Conservation (phyloP, 2,329 filamentous ascomycete species). For the Apiospora malaysiana region DNA sequence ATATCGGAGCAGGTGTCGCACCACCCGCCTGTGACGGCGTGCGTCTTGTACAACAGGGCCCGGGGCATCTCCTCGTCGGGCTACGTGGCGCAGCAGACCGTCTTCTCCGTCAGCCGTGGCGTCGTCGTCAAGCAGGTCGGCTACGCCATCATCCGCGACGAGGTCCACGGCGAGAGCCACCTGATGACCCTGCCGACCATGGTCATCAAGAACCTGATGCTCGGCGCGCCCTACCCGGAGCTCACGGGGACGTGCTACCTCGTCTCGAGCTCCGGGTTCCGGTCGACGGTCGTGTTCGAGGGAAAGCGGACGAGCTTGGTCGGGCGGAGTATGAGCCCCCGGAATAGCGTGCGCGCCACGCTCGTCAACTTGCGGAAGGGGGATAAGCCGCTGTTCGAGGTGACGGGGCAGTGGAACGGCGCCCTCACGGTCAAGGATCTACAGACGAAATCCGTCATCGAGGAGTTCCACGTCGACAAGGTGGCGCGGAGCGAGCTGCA, state of each 20-base stretch:
- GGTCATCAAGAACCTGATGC: constrained; percentile 22
- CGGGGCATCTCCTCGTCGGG: constrained; percentile 27
- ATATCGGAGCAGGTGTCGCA: constrained; percentile 39
- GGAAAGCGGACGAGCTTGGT: background rate
- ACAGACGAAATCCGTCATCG: constrained; percentile 22
- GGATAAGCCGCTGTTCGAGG: constrained; percentile 34
- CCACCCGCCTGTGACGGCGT: constrained; percentile 38
- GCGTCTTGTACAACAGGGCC: constrained; percentile 32
- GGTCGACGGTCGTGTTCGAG: constrained; percentile 20
- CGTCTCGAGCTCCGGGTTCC: constrained; percentile 21
- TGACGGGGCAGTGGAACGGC: constrained; percentile 36
- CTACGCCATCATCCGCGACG: constrained; percentile 23
- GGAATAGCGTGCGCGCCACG: constrained; percentile 34
- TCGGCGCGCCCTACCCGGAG: constrained; percentile 23
- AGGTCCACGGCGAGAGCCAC: constrained; percentile 25
- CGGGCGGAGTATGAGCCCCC: constrained; percentile 20
- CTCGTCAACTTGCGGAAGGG: constrained; percentile 28
- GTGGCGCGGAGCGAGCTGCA: constrained; percentile 27
- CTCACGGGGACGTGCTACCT: constrained; percentile 22
- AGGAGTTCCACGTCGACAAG: constrained; percentile 31
- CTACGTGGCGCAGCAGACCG: constrained; percentile 20
- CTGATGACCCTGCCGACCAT: constrained; percentile 21
- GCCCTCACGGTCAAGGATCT: constrained; percentile 30
- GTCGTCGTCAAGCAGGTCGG: constrained; percentile 22
- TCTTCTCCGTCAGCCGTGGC: constrained; percentile 14